Evolutionary conservation across 129 eudicot genomes (phyloP).

Genomic region (Heracleum sosnowskyi): DNA sequence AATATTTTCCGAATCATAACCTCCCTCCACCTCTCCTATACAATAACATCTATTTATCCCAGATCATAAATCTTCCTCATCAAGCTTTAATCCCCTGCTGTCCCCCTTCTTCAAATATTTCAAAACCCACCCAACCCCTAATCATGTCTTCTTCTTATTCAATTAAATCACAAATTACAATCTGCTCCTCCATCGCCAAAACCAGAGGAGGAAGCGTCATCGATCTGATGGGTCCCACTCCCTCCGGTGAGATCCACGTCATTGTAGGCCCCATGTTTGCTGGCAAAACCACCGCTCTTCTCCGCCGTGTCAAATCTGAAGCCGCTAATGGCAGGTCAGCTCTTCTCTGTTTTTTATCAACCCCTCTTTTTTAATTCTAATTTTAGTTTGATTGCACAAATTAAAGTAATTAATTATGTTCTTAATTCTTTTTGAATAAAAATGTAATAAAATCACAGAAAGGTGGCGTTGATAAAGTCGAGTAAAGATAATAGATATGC

Average conservation of each 20-base stretch:
- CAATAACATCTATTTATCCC: no score
- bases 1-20: no score
- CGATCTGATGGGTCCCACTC: conserved; percentile 13
- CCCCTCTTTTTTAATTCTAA: not conserved
- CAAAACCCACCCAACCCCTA: conserved; percentile 10
- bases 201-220: not conserved
- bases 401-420: no score
- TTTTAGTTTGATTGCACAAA: not conserved
- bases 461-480: conserved; percentile 79
- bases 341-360: no score
- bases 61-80: no score
- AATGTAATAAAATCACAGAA: conserved; percentile 31
- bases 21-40: no score
- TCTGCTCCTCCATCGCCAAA: not conserved
- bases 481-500: conserved; percentile 85
- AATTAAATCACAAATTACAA: conserved; percentile 6
- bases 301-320: conserved; percentile 75
- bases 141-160: conserved; percentile 10
- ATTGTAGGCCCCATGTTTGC: conserved; percentile 97
- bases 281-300: conserved; percentile 87
- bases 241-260: conserved; percentile 73
- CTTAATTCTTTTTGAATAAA: no score
- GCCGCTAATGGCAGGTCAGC: conserved; percentile 49
- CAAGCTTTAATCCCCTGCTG: not conserved
- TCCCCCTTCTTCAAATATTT: no score